Percentiles rank a stretch among this genome's conserved stretches.
phyloP scores from a whole-genome alignment of 108 stramenopile species.

The Cylindrotheca closterium region DNA sequence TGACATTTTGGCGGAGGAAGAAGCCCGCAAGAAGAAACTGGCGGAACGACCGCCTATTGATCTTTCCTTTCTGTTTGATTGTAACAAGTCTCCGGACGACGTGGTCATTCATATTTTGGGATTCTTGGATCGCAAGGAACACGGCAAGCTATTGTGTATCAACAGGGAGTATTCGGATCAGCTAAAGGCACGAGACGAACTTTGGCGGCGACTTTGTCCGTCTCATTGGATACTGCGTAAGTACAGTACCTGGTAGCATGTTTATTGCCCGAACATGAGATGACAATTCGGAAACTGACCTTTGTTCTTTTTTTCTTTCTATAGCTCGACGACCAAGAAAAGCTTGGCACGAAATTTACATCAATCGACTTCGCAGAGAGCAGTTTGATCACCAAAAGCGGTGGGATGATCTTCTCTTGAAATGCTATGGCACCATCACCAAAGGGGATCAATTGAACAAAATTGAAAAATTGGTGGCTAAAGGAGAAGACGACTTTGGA shows the following conservation, averaged over 20 bases:
- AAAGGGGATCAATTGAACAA: conserved; percentile 70
- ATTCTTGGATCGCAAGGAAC: conserved; percentile 53
- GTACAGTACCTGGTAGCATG: background rate
- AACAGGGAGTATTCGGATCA: conserved; percentile 32
- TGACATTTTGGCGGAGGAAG: conserved; percentile 61
- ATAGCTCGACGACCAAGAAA: conserved; percentile 77
- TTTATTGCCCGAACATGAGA: background rate
- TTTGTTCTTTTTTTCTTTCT: background rate
- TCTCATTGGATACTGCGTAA: conserved; percentile 51
- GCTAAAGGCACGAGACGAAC: conserved; percentile 50
- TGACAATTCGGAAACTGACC: background rate
- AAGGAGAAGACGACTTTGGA: conserved; percentile 57
- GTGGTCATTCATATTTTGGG: conserved; percentile 49
- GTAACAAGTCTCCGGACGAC: conserved; percentile 65
- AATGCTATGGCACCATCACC: conserved; percentile 40
- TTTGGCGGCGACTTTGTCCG: conserved; percentile 70
- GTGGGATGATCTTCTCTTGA: conserved; percentile 67
- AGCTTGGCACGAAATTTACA: conserved; percentile 75
- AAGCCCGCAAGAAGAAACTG: conserved; percentile 20
- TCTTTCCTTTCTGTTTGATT: conserved; percentile 61
- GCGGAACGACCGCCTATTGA: conserved; percentile 45
- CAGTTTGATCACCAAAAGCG: conserved; percentile 51
- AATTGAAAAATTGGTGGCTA: conserved; percentile 61
- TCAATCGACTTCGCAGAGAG: conserved; percentile 51
- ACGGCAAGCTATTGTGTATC: conserved; percentile 54